Evolutionary conservation across 2,329 filamentous ascomycete genomes (phyloP), one percentile per base, ranked within the genome.

Genomic region (Arachnopeziza araneosa): DNA sequence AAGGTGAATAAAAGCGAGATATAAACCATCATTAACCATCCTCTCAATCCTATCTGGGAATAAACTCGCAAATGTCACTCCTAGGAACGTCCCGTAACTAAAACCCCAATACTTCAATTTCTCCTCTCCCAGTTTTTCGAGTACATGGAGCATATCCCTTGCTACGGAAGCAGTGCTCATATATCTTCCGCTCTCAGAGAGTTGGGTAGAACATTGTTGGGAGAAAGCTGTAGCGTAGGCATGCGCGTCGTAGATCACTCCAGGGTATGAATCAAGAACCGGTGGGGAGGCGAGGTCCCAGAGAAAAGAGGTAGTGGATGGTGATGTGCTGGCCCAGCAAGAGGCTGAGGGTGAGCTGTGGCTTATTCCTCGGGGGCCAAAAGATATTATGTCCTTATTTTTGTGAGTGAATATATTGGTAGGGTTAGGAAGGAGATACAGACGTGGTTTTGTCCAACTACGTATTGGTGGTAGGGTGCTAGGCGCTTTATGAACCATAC

Each of bases 31-130:
- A 48, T 60, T 64, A 1, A 79, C 70, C 56, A 81, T 67, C 17
- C 77, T 73, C 0, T 73, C 77, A 9, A 80, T 68, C 23, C 69
- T 69, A 0, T 72, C 71, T 0, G 77, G 77, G 58, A 73, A 78
- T 69, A 79, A 71, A 3, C 73, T 73, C 9, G 77, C 77, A 60
- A 79, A 79, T 0, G 73, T 76, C n/a, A 73, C 75, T 1, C 77
- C 77, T 3, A 79, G 68, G 7, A 75, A 69, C 0, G 75, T 78
- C 5, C 77, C 77, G 60, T 83, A 83, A 6, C 78, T 80, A 56
- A 82, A 76, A 0, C 80, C 79, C 71, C 78, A 76, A 63, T 80
- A 83, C 65, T 78, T 77, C 30, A 82, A 63, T 62, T 69, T 71
- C 51, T 65, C 64, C 58, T 62, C 60, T 57, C 60, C 67, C 52